phyloP scores from a whole-genome alignment of 129 eudicot species.

The Flaveria trinervia region DNA sequence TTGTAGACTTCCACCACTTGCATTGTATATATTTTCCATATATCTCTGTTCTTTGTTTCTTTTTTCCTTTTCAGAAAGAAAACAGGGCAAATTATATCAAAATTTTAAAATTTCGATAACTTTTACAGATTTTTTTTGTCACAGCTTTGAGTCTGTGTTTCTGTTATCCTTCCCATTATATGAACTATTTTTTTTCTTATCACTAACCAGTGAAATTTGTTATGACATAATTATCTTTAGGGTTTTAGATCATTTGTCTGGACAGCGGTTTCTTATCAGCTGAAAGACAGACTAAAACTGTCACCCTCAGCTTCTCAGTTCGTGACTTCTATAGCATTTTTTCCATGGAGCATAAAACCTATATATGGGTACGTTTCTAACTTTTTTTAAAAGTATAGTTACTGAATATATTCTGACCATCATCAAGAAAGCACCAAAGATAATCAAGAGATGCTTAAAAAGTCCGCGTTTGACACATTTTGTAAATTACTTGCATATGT shows the following conservation, averaged over 20 bases:
- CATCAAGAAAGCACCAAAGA: constrained; percentile 21
- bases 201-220: constrained; percentile 20
- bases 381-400: background rate
- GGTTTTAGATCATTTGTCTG: constrained; percentile 97
- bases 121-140: background rate
- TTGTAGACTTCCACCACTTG: constrained; percentile 9
- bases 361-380: constrained; percentile 74
- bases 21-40: background rate
- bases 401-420: constrained; percentile 5
- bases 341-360: constrained; percentile 99
- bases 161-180: constrained; percentile 20
- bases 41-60: background rate
- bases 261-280: constrained; percentile 96
- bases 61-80: background rate
- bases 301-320: constrained; percentile 98
- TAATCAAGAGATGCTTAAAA: constrained; percentile 20
- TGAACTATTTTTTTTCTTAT: constrained; percentile 7
- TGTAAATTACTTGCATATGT: background rate
- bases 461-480: background rate
- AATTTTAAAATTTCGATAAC: background rate
- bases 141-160: constrained; percentile 15
- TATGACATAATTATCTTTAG: constrained; percentile 33
- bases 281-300: constrained; percentile 79
- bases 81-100: background rate
- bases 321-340: constrained; percentile 81